phyloP scores from a whole-genome alignment of 202 grass and related monocot genomes.

The Carex arenaria region DNA sequence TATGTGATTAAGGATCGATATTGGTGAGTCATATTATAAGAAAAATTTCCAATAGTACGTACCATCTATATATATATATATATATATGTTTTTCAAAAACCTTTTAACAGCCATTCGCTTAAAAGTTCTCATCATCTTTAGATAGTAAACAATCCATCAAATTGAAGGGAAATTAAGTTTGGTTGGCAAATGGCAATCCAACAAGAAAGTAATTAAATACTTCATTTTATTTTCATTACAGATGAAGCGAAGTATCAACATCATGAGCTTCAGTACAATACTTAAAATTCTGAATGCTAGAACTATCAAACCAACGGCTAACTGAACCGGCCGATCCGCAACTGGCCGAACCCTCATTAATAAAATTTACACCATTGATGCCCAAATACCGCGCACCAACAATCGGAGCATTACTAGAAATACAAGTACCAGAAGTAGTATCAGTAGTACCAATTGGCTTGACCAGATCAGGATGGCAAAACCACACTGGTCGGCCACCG shows the following conservation, averaged over 20 bases:
- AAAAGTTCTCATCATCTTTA: neutral
- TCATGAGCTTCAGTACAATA: constrained; percentile 56
- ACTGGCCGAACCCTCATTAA: neutral
- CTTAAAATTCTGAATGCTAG: constrained; percentile 50
- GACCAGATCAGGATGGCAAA: constrained; percentile 68
- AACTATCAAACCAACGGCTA: constrained; percentile 11
- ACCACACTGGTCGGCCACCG: constrained; percentile 45
- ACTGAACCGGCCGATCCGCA: neutral
- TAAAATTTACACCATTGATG: constrained; percentile 16
- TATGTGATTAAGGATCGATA: neutral
- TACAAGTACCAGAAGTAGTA: constrained; percentile 26
- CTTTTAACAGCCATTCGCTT: neutral
- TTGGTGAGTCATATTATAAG: neutral
- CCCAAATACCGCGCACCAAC: neutral
- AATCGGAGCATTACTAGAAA: neutral
- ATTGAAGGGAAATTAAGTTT: neutral
- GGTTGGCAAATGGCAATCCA: neutral
- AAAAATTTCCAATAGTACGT: neutral
- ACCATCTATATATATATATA: too few relatives aligned
- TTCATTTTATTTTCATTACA: constrained; percentile 51
- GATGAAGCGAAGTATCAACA: constrained; percentile 92
- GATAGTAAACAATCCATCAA: neutral
- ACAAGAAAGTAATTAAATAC: constrained; percentile 20
- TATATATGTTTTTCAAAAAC: neutral
- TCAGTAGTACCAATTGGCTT: constrained; percentile 27